Evolutionary conservation across 2,329 filamentous ascomycete genomes (phyloP).

Genomic region (Apiospora phragmitis): DNA sequence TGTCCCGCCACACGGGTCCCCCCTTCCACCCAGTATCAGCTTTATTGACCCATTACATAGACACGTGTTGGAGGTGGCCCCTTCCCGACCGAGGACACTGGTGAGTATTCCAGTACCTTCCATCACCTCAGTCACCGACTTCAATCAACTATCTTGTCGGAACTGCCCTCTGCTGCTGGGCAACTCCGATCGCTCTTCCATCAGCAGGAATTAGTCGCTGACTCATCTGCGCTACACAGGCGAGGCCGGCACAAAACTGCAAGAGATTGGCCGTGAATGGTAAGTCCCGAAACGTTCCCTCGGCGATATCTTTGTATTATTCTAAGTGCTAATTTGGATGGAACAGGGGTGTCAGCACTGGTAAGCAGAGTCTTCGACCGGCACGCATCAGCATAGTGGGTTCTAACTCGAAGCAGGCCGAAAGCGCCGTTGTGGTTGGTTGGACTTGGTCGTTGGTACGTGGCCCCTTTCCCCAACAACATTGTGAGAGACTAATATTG

Average conservation of each 20-base stretch:
- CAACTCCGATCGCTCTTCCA: no score
- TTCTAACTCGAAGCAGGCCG: constrained; percentile 38
- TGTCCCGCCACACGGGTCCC: background rate
- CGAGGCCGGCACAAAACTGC: constrained; percentile 36
- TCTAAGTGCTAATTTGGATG: background rate
- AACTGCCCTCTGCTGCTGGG: background rate
- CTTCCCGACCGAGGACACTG: constrained; percentile 59
- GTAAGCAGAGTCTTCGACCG: background rate
- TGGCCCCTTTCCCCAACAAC: background rate
- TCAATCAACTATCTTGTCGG: background rate
- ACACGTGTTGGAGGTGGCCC: constrained; percentile 59
- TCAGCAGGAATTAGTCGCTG: no score
- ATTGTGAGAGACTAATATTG: background rate
- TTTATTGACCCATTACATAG: background rate
- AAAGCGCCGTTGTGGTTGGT: constrained; percentile 55
- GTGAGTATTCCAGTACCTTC: constrained; percentile 9
- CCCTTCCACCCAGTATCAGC: background rate
- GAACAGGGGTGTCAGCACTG: constrained; percentile 23
- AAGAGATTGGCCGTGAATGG: constrained; percentile 38
- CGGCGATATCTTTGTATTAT: background rate
- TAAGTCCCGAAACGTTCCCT: background rate
- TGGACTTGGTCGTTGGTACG: constrained; percentile 61
- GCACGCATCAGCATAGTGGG: background rate
- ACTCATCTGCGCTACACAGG: background rate
- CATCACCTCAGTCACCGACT: constrained; percentile 20